Evolutionary conservation across 805 yeast species (phyloP).

Genomic region (Metschnikowia picachoensis): DNA sequence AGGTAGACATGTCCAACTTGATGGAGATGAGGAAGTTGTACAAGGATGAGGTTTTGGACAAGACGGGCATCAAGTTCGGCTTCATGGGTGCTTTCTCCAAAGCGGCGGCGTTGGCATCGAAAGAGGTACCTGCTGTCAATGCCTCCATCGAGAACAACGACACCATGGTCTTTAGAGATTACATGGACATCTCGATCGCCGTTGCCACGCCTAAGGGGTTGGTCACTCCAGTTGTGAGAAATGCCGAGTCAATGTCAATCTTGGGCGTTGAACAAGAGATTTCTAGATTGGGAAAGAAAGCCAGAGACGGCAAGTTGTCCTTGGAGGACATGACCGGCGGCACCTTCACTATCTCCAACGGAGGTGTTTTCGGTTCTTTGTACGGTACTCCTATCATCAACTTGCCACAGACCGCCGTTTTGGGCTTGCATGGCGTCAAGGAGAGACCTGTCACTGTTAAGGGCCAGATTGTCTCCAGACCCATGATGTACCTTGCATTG

Average conservation of each 20-base stretch:
- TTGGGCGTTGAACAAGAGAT: conserved; percentile 90
- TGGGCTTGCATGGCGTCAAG: conserved; percentile 96
- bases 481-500: conserved; percentile 99
- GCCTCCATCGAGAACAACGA: conserved; percentile 91
- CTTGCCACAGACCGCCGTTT: conserved; percentile 96
- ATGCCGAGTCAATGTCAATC: conserved; percentile 86
- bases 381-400: conserved; percentile 98
- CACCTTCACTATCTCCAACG: conserved; percentile 97
- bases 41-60: conserved; percentile 94
- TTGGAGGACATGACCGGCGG: conserved; percentile 99
- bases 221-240: conserved; percentile 96
- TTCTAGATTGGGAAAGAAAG: conserved; percentile 75
- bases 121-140: conserved; percentile 91
- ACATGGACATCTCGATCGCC: conserved; percentile 91
- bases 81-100: conserved; percentile 98
- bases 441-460: conserved; percentile 96
- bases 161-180: conserved; percentile 94
- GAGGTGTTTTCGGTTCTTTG: conserved; percentile 97
- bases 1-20: conserved; percentile 91
- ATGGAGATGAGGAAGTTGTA: conserved; percentile 93
- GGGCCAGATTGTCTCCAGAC: conserved; percentile 94
- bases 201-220: conserved; percentile 99
- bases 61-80: conserved; percentile 91
- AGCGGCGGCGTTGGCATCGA: conserved; percentile 89
- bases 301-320: conserved; percentile 94